Base-by-base conservation (phyloP, 176 grass and related monocot genomes). In the Echinochloa phyllopogon region DNA sequence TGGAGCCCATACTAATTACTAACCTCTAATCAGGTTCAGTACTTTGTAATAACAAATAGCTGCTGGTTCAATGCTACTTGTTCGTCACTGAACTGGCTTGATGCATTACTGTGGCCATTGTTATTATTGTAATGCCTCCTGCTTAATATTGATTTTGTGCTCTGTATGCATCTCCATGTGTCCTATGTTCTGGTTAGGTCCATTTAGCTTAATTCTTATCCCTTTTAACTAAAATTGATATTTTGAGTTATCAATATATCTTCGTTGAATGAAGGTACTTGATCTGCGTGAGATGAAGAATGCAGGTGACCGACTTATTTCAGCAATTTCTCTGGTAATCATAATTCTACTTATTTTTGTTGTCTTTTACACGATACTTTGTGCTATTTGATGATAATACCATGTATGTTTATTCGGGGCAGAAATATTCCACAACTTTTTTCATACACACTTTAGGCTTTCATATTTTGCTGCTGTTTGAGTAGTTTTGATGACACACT, bases 231-330 rank as follows among this genome's bases (percentile, higher is more conserved):
- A 20, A 50, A 65, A 4, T 79, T 33, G 6, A 39, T 16, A 6
- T 60, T 58, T 68, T 14, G 1, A 58, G 6, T 11, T 49, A 41
- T 68, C 10, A 7, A 51, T 47, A 17, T 60, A 51, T 40, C 21
- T 41, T 50, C 67, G 43, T 57, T 44, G 4, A 76, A 42, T 39
- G 55, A 84, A 95, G 95, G 89, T 88, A 56, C 86, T 98, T 82
- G 93, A 98, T 81, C 86, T 98, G 23, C 92, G 76, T 60, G 92
- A 95, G 79, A 93, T 81, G 87, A 98, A 82, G 68, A 88, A 87
- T 57, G 92, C 92, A 5, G 91, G 95, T 0, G 56, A 91, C 8
- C 87, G 89, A 25, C 82, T 98, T 42, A 87, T 91, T 85, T 87
- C 90, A 27, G 95, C 92, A 12, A 87, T 98, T 21, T 83, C 91